Percentiles rank a stretch among this genome's conserved stretches.
phyloP scores from a whole-genome alignment of 2,329 filamentous ascomycete species.

The Zymoseptoria ardabiliae region DNA sequence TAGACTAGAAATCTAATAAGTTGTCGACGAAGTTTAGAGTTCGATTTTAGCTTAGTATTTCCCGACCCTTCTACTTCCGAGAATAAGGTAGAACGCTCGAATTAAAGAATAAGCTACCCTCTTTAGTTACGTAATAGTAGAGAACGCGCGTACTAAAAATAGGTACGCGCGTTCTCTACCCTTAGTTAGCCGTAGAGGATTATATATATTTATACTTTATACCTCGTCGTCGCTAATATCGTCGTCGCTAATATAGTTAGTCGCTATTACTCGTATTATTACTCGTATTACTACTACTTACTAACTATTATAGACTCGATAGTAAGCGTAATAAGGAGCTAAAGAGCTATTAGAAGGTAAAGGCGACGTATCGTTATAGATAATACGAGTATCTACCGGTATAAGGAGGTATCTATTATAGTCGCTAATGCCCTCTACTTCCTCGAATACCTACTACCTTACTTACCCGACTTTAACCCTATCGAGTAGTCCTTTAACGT shows the following conservation, averaged over 20 bases:
- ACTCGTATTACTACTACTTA: background rate
- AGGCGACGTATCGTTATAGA: background rate
- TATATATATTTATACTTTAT: background rate
- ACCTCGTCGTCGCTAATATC: background rate
- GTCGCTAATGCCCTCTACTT: background rate
- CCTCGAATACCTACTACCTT: background rate
- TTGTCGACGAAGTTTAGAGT: too few species aligned
- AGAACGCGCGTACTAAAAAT: background rate
- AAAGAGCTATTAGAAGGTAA: background rate
- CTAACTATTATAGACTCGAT: background rate
- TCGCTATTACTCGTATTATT: background rate
- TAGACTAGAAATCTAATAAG: too few species aligned
- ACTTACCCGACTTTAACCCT: background rate
- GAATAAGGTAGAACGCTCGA: background rate
- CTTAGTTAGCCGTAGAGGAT: background rate
- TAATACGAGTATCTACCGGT: background rate
- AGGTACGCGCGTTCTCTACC: background rate
- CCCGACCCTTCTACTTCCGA: too few species aligned
- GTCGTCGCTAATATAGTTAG: background rate
- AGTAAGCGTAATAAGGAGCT: slow-evolving; percentile 1
- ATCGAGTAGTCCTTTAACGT: background rate
- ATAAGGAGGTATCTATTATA: background rate
- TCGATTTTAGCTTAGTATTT: too few species aligned
- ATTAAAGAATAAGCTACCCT: background rate
- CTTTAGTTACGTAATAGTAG: background rate